Conservation (phyloP, 345 rosid genomes). For the Pseudoturritis turrita region DNA sequence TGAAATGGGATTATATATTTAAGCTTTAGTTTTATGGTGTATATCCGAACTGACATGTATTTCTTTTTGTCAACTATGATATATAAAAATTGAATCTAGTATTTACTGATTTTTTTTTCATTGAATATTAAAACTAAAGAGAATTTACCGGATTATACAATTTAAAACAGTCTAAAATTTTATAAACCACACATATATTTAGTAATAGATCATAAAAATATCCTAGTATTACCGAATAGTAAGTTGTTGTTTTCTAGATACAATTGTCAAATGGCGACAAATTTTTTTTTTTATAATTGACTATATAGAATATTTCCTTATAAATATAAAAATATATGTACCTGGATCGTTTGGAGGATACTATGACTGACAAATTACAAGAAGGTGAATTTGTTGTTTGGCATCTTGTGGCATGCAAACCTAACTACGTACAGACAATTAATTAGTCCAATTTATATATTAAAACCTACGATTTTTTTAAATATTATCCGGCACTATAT, state of each 20-base stretch:
- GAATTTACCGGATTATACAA: neutral
- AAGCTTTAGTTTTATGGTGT: neutral
- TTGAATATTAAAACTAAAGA: neutral
- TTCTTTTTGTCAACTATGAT: neutral
- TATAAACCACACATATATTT: too few relatives aligned
- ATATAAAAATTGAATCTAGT: neutral
- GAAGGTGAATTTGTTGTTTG: constrained; percentile 32
- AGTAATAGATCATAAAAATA: too few relatives aligned
- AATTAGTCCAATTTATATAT: constrained; percentile 1
- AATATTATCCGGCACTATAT: constrained; percentile 4
- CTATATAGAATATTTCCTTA: neutral
- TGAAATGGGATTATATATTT: neutral
- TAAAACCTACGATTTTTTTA: neutral
- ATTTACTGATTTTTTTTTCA: too few relatives aligned
- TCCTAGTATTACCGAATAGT: neutral
- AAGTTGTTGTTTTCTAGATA: neutral
- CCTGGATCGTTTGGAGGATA: constrained; percentile 25
- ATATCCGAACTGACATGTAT: neutral
- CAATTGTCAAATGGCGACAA: constrained; percentile 1
- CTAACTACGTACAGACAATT: constrained; percentile 26
- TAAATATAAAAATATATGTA: neutral
- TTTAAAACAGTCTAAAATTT: neutral
- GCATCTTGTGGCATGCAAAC: constrained; percentile 39
- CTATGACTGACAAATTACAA: constrained; percentile 25
- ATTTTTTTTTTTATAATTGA: neutral